Percentiles rank a stretch among this genome's conserved stretches.
Evolutionary conservation across 2,329 filamentous ascomycete species (phyloP).

Genomic region (Achaetomium macrosporum): DNA sequence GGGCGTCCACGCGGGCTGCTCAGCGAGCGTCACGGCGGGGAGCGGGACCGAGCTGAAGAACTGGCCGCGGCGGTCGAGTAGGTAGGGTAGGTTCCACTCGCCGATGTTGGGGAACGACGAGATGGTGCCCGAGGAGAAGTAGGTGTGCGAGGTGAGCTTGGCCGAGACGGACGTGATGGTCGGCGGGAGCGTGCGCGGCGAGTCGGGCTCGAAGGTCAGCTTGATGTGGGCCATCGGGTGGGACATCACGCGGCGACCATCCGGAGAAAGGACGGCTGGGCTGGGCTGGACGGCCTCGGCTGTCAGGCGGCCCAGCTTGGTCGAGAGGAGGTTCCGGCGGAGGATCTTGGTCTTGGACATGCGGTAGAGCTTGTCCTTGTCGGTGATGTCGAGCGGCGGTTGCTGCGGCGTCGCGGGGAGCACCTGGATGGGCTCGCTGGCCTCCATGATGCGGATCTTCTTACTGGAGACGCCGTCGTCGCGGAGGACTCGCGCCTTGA

Average conservation of each 20-base stretch:
- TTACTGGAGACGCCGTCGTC: conserved; percentile 27
- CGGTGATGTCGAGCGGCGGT: conserved; percentile 45
- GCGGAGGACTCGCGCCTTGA: conserved; percentile 42
- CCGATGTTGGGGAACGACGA: conserved; percentile 44
- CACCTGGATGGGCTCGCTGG: conserved; percentile 40
- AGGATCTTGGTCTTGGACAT: conserved; percentile 48
- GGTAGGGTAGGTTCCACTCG: conserved; percentile 35
- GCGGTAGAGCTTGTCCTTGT: conserved; percentile 44
- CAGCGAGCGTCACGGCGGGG: conserved; percentile 32
- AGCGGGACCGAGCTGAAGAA: conserved; percentile 43
- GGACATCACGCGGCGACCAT: conserved; percentile 38
- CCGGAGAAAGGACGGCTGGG: conserved; percentile 45
- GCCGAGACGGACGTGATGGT: conserved; percentile 45
- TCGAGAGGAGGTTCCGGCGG: conserved; percentile 47
- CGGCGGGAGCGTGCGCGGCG: conserved; percentile 33
- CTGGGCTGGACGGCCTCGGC: conserved; percentile 38
- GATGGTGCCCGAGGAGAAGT: conserved; percentile 44
- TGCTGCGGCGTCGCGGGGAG: conserved; percentile 46
- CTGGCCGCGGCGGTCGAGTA: conserved; percentile 37
- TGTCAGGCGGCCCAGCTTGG: conserved; percentile 46
- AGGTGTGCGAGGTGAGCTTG: conserved; percentile 49
- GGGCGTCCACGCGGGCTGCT: conserved; percentile 37
- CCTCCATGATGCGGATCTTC: conserved; percentile 26
- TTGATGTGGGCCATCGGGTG: conserved; percentile 40
- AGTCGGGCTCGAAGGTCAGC: conserved; percentile 43